Base-by-base conservation (phyloP, 768 basidiomycete species). In the Tulasnella calospora region DNA sequence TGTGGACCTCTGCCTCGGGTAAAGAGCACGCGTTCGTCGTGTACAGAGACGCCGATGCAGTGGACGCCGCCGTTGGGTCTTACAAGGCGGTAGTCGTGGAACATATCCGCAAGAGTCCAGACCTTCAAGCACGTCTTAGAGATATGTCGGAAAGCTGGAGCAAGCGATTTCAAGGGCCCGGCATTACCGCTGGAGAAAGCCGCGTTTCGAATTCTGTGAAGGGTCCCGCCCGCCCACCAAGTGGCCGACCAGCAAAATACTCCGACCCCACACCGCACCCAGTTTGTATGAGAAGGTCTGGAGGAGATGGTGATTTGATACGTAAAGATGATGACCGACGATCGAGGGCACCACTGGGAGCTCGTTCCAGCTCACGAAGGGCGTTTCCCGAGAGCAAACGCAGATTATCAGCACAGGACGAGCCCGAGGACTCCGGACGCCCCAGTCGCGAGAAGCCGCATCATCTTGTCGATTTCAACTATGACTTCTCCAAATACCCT, bases 1-100 rank as follows among this genome's bases (percentile, higher is more conserved):
- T 70, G 21, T 76, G 75, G 75, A 76, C 46, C 27, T 76, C 75
- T 27, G 46, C 55, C 15, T 30, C 47, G 2, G 27, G 35, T 17
- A 76, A 76, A 76, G 57, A 76, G 75, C 75, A 76, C n/a, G 75
- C 75, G 9, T 76, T 76, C 38, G 55, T 76, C n/a, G 57, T 76
- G 17, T 76, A 55, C 75, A 36, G 38, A 40, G 75, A 76, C 51
- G 17, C 75, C 36, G 51, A 67, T 8, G 47, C 55, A 23, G 75
- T 36, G 6, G 33, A 47, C 10, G 44, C 30, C 3, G 73, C 73
- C 44, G 46, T 47, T 5, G 51, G 73, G 27, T 38, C 21, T 8
- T 44, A 47, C 51, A 44, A 47, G 30, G 51, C 44, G 33, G 73
- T 55, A n/a, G 33, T 46, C n/a, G 44, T 74, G 19, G 73, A 74